phyloP scores from a whole-genome alignment of 2,329 filamentous ascomycete genomes.

The Aspergillus novoparasiticus region DNA sequence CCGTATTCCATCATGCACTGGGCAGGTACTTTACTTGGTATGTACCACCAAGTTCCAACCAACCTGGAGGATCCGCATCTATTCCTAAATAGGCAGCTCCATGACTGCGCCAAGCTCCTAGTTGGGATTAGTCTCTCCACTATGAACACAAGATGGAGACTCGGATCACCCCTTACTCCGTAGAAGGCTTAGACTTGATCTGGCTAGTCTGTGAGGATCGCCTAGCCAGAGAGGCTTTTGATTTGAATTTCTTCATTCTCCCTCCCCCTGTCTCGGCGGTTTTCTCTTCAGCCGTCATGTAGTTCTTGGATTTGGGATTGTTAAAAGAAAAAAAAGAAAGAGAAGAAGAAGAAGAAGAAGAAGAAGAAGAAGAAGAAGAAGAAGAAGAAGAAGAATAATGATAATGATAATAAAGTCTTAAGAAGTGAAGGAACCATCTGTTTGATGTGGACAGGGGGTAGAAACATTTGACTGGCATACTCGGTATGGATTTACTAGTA shows the following conservation, averaged over 20 bases:
- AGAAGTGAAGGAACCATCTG: conserved; percentile 4
- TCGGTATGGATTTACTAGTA: background rate
- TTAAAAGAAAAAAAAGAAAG: background rate
- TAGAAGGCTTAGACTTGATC: background rate
- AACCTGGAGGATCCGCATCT: background rate
- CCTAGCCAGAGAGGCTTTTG: background rate
- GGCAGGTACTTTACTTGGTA: background rate
- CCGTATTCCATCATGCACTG: background rate
- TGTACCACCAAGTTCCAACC: background rate
- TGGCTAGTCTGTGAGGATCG: background rate
- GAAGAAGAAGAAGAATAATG: background rate
- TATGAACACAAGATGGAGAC: background rate
- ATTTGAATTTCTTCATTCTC: background rate
- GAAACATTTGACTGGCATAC: background rate
- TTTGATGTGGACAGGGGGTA: conserved; percentile 16
- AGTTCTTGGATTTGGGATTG: background rate
- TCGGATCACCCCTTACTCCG: background rate
- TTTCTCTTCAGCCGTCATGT: background rate
- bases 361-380: background rate
- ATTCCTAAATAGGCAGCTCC: conserved; percentile 2
- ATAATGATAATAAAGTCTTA: background rate
- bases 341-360: background rate
- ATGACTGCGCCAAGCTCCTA: background rate
- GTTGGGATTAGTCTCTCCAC: background rate
- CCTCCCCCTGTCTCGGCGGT: background rate